These are phyloP conservation scores for Ophiobolus disseminans DNA, from an alignment of 2,329 filamentous ascomycete species.

Conservation along the genomic window DNA sequence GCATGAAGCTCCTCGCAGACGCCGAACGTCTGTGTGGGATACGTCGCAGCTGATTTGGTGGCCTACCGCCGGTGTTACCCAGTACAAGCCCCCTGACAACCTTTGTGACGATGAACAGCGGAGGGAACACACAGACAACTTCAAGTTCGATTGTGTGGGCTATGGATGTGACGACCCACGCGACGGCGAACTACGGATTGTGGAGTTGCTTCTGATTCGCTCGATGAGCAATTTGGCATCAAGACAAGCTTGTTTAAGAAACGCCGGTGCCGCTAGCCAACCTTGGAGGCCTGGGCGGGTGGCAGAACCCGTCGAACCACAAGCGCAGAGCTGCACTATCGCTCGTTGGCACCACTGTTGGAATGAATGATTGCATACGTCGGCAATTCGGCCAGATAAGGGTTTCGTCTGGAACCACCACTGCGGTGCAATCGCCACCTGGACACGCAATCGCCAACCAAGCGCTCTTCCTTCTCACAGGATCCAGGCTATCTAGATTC, in stretches of 20 bases:
- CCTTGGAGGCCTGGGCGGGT: conserved; percentile 6
- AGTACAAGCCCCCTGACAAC: background rate
- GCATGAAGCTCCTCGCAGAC: conserved; percentile 18
- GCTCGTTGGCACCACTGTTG: conserved; percentile 1
- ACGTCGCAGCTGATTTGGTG: conserved; percentile 6
- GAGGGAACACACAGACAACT: background rate
- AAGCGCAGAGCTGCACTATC: conserved; percentile 8
- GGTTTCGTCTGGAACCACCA: conserved; percentile 16
- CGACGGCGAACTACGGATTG: background rate
- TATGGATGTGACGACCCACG: background rate
- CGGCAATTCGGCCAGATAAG: conserved; percentile 15
- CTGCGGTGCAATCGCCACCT: background rate
- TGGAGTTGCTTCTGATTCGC: background rate
- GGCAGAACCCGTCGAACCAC: background rate
- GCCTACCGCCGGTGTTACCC: background rate
- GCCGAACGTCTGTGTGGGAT: conserved; percentile 25
- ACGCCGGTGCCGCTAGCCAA: background rate
- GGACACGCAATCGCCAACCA: background rate
- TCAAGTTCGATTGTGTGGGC: background rate
- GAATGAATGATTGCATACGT: conserved; percentile 9
- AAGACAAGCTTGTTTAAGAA: conserved; percentile 17
- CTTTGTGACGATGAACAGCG: background rate
- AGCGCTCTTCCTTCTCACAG: background rate
- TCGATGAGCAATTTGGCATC: conserved; percentile 18
- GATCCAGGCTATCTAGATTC: background rate